Conservation (phyloP, 352 stramenopile genomes). For the Pythium myriotylum region DNA sequence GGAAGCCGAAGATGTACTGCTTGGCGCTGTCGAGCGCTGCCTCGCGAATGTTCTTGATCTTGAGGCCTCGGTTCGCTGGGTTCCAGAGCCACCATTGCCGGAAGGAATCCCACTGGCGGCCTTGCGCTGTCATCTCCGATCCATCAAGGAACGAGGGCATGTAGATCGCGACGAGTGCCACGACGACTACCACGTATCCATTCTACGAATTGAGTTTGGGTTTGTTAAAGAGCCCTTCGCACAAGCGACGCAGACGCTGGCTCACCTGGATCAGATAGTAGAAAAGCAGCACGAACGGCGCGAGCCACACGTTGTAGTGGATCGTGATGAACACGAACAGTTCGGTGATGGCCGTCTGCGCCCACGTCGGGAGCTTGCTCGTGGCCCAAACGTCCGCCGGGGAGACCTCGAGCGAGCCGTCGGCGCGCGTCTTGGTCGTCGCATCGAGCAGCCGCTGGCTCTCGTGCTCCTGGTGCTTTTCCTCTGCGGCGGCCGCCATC, state of each 20-base stretch:
- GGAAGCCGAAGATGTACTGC: constrained; percentile 72
- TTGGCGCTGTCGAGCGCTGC: constrained; percentile 53
- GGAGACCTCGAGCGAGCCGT: constrained; percentile 41
- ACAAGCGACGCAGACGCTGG: too few species aligned
- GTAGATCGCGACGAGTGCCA: constrained; percentile 54
- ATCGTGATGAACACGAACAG: constrained; percentile 66
- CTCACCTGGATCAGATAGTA: constrained; percentile 76
- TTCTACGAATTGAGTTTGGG: too few species aligned
- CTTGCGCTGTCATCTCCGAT: constrained; percentile 51
- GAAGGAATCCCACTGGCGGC: constrained; percentile 51
- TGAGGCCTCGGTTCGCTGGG: constrained; percentile 46
- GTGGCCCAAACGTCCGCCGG: constrained; percentile 46
- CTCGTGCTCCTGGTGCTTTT: constrained; percentile 3
- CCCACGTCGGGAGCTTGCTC: constrained; percentile 45
- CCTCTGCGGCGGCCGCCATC: background rate
- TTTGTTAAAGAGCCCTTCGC: too few species aligned
- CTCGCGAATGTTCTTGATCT: constrained; percentile 64
- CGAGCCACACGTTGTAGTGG: constrained; percentile 76
- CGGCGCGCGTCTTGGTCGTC: constrained; percentile 5
- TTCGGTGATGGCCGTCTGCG: constrained; percentile 42
- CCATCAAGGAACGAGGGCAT: constrained; percentile 62
- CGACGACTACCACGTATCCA: constrained; percentile 51
- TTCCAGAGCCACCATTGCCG: constrained; percentile 49
- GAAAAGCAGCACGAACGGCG: constrained; percentile 53
- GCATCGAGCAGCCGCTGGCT: constrained; percentile 1